Base-by-base conservation (phyloP, 345 rosid genomes). In the Clausena lansium region DNA sequence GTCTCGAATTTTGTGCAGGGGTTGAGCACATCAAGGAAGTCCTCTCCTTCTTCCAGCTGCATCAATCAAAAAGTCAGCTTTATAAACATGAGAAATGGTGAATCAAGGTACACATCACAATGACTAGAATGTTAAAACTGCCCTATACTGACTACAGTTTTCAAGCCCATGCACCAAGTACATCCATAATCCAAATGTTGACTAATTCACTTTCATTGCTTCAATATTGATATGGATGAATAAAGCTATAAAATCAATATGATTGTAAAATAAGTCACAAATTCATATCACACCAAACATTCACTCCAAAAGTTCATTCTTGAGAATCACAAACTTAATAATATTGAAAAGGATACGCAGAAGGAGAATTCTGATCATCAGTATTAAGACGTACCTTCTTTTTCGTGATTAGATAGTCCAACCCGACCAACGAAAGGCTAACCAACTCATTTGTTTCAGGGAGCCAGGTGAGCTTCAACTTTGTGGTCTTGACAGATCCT, bases 41-140 rank as follows among this genome's bases (percentile, higher is more conserved):
- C 85, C 80, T 94, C 99, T 9, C 87, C 94, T 86, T 96, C 99
- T 38, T 96, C 97, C 78, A 96, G 85, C 97, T 91, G 94, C 81
- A 64, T 67, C 63, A 28, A 57, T 62, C 19, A 58, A 73, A 50
- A 70, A 62, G 25, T 19, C n/a, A 45, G 33, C 15, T 14, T 67
- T 15, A 35, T 38, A 39, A 55, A n/a, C 59, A 14, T 47, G 52
- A 47, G 17, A 47, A 47, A 47, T 47, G 52, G 52, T 1, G 1
- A 19, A 47, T 13, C 20, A 17, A 15, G 9, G n/a, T n/a, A n/a
- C n/a, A n/a, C n/a, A n/a, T n/a, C n/a, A 45, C 52, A 45, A 68
- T 6, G 15, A 25, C 24, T 55, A 55, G 24, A 55, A 55, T 22
- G 11, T 55, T 52, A 6, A 22, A 55, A 47, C 1, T 61, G 32